Evolutionary conservation across 768 basidiomycete species (phyloP), one percentile per base, ranked within the genome.

Genomic region (Trametes cingulata): DNA sequence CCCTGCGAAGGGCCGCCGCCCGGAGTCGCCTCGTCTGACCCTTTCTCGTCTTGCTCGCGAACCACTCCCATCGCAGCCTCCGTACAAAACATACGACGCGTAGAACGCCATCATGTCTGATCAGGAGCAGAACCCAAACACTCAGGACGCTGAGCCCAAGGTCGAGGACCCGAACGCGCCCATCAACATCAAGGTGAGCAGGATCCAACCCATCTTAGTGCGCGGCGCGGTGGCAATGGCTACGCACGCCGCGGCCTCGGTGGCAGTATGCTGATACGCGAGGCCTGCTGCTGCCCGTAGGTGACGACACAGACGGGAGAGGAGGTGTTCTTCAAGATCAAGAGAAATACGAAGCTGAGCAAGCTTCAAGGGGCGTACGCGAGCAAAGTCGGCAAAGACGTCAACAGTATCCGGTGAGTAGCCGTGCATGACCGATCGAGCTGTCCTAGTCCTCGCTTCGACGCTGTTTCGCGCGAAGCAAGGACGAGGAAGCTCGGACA

Each of bases 301-400:
- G 91, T 93, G 48, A 83, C 88, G 45, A 86, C 83, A 65, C 81
- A 88, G 37, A 72, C 77, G 13, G 92, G 91, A 58, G 91, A 95
- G 35, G 93, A 95, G 72, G 91, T 96, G 25, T 96, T 90, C 76
- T 97, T 97, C 83, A 96, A 97, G 82, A 95, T 97, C 77, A 97
- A 95, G 78, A 85, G 89, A 70, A 90, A 83, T 74, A 95, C 94
- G 43, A 94, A 90, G 78, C 76, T 97, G 67, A 90, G 86, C 80
- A 97, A 96, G 78, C 83, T 96, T 24, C 91, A 94, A 72, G 90
- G 85, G 61, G 94, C 94, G 43, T 97, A 97, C 75, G 94, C 94
- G 56, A 85, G 80, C 72, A 94, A 95, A 70, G 93, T 96, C 15
- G 94, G 94, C 58, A 94, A 94, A 74, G 93, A 95, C 65, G 88